Conservation (phyloP, 2,329 filamentous ascomycete genomes). For the Fusarium circinatum region DNA sequence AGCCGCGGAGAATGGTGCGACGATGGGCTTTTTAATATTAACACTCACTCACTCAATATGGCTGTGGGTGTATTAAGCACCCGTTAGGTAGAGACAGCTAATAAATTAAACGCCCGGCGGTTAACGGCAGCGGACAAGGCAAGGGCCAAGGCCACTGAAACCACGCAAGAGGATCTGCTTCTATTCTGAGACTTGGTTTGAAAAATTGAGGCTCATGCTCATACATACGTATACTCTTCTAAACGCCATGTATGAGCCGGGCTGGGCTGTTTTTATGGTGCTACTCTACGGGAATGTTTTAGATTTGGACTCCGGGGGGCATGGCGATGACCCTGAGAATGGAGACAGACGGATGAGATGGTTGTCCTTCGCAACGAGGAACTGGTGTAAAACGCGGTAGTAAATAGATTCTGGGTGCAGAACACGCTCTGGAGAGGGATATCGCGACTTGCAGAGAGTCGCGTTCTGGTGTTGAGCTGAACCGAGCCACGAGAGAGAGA, state of each 20-base stretch:
- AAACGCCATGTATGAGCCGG: slow-evolving; percentile 9
- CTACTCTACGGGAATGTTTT: slow-evolving; percentile 6
- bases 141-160: slow-evolving; percentile 34
- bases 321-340: slow-evolving; percentile 35
- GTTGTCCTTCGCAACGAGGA: slow-evolving; percentile 30
- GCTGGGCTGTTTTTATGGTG: neutral
- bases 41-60: neutral
- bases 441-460: slow-evolving; percentile 10
- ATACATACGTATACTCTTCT: neutral
- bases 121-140: slow-evolving; percentile 11
- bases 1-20: slow-evolving; percentile 42
- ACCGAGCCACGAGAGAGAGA: neutral
- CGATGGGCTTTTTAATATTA: slow-evolving; percentile 26
- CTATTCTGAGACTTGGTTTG: slow-evolving; percentile 30
- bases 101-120: slow-evolving; percentile 36
- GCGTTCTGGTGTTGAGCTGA: slow-evolving; percentile 15
- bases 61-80: slow-evolving; percentile 25
- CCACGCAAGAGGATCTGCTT: slow-evolving; percentile 27
- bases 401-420: slow-evolving; percentile 16
- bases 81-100: slow-evolving; percentile 9
- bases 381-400: slow-evolving; percentile 22
- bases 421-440: slow-evolving; percentile 16
- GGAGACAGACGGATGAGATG: neutral
- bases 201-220: slow-evolving; percentile 5
- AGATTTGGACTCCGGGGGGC: slow-evolving; percentile 10